Base-by-base conservation (phyloP, 129 eudicot species). In the Flaveria brownii region DNA sequence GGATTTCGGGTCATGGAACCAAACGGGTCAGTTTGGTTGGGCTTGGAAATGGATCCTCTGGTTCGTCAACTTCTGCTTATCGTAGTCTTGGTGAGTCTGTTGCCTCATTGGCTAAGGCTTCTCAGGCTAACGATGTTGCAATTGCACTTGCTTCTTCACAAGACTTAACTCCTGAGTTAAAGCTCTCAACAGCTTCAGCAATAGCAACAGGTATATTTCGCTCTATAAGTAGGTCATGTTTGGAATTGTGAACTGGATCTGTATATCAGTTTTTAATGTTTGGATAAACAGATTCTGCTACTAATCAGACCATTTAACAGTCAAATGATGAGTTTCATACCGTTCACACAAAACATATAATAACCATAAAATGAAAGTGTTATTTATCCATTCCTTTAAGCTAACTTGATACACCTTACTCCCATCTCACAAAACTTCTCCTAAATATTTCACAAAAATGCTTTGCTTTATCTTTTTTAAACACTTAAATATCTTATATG, bases 31-130 rank as follows among this genome's bases (percentile, higher is more conserved):
- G 91, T 61, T 87, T 93, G 69, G 77, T 90, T 70, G 98, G 98
- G 71, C 91, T 93, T 15, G 98, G 97, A 67, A 74, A 88, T 39
- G 84, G 78, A 14, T 60, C 68, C n/a, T 72, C 70, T 0, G 78
- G 87, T 60, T 82, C 91, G 18, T 80, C 87, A 14, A 73, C 28
- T 73, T 80, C 75, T 13, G 75, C 71, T 66, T 89, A 87, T 80
- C 84, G 85, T 17, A 81, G 88, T 81, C 90, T 95, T 72, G 99
- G 99, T 80, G 99, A 95, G 84, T 86, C 92, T 17, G 95, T 91
- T 73, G 96, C 97, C 28, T 76, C 84, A 42, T 89, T 89, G 15
- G 96, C 99, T 16, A 95, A 95, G 88, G 84, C 92, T 80, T 81
- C 96, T 59, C 96, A 88, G 76, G 97, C 99, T n/a, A 85, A 81